These are phyloP conservation scores for Helotiales sp. DNA, from an alignment of 2,329 filamentous ascomycete genomes.

Conservation along the genomic window DNA sequence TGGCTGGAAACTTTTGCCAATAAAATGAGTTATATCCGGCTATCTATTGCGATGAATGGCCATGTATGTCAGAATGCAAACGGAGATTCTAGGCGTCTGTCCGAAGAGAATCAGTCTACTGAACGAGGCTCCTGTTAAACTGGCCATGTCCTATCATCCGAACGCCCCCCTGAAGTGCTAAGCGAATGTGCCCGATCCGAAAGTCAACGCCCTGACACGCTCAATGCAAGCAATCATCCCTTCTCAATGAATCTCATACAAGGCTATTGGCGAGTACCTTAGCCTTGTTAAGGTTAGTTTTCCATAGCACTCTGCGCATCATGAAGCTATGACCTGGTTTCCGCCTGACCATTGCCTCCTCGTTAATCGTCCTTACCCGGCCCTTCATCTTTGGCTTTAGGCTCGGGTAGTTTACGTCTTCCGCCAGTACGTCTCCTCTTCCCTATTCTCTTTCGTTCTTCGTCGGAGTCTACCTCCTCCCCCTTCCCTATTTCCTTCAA, in stretches of 20 bases:
- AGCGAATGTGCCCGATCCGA: constrained; percentile 5
- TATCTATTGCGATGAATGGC: neutral
- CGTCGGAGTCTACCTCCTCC: neutral
- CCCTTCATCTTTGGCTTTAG: neutral
- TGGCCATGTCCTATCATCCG: neutral
- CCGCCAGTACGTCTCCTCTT: constrained; percentile 7
- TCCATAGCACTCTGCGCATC: neutral
- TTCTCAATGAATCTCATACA: neutral
- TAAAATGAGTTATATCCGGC: neutral
- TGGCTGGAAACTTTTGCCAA: neutral
- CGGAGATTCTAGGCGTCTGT: no score
- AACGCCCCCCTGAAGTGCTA: neutral
- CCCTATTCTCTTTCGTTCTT: neutral
- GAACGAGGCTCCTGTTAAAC: constrained; percentile 11
- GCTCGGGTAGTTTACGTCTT: neutral
- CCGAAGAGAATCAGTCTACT: neutral
- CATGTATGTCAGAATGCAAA: neutral
- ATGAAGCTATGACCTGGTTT: constrained; percentile 1
- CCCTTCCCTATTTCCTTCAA: neutral
- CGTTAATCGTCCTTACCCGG: neutral
- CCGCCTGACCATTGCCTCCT: constrained; percentile 3
- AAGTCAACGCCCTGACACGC: constrained; percentile 8
- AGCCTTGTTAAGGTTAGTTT: neutral
- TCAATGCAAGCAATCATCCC: constrained; percentile 4
- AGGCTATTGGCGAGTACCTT: neutral